These are phyloP conservation scores for Lactarius sp. DNA, from an alignment of 768 basidiomycete species.

Conservation along the genomic window DNA sequence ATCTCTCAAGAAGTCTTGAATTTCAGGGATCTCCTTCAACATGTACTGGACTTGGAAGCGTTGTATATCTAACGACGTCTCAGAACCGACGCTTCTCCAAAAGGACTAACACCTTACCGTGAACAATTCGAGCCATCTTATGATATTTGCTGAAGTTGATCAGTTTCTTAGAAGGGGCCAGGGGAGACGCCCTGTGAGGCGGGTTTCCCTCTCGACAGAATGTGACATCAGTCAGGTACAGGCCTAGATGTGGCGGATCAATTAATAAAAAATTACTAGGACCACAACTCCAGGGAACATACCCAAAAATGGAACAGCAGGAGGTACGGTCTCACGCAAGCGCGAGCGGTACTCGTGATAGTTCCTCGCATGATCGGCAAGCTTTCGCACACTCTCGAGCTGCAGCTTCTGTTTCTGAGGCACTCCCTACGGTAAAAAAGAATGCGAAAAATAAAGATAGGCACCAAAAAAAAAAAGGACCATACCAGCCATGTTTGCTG, in stretches of 20 bases:
- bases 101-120: slow-evolving; percentile 43
- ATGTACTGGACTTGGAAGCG: slow-evolving; percentile 86
- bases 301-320: slow-evolving; percentile 95
- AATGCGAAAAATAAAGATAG: not conserved
- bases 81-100: not conserved
- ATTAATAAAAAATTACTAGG: slow-evolving; percentile 13
- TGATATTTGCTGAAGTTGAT: slow-evolving; percentile 98
- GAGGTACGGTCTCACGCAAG: slow-evolving; percentile 83
- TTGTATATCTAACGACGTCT: slow-evolving; percentile 65
- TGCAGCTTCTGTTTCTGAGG: slow-evolving; percentile 79
- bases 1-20: slow-evolving; percentile 70
- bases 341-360: slow-evolving; percentile 87
- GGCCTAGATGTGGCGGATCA: slow-evolving; percentile 40
- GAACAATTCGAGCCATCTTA: slow-evolving; percentile 80
- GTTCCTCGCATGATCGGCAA: slow-evolving; percentile 89
- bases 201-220: slow-evolving; percentile 96
- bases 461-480: slow-evolving; percentile 18
- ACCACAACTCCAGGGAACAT: slow-evolving; percentile 26
- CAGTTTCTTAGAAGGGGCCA: slow-evolving; percentile 68
- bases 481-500: slow-evolving; percentile 91
- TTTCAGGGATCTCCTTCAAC: slow-evolving; percentile 84
- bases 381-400: slow-evolving; percentile 71
- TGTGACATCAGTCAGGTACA: slow-evolving; percentile 88
- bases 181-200: slow-evolving; percentile 72
- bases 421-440: slow-evolving; percentile 52